These are phyloP conservation scores for Lactarius deliciosus DNA, from an alignment of 768 basidiomycete species.

Conservation along the genomic window DNA sequence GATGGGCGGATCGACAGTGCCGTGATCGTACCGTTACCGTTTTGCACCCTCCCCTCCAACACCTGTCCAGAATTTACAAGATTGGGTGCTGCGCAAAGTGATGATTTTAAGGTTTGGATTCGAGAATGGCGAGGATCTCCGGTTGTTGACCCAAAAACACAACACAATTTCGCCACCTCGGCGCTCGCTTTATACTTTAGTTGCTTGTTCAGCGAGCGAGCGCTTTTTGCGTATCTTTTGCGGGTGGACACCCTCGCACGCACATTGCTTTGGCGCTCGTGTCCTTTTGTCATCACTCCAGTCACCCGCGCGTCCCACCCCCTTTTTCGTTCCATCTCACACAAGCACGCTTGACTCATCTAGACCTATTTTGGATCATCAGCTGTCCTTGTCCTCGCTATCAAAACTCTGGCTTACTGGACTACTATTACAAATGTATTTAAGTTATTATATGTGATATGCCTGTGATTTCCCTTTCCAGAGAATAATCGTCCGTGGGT, in stretches of 20 bases:
- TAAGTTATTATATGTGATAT: background rate
- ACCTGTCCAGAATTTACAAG: background rate
- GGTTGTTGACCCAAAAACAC: background rate
- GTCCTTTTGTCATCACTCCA: background rate
- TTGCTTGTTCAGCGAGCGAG: conserved; percentile 5
- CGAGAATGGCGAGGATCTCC: conserved; percentile 7
- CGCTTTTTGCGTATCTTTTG: conserved; percentile 2
- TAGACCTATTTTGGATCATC: background rate
- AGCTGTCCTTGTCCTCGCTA: background rate
- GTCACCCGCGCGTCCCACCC: background rate
- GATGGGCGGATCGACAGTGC: conserved; percentile 28
- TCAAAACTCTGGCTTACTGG: background rate
- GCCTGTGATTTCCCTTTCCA: background rate
- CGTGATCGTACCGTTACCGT: conserved; percentile 18
- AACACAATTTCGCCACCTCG: background rate
- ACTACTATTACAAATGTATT: background rate
- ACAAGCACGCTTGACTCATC: background rate
- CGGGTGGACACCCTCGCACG: background rate
- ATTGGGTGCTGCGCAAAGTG: background rate
- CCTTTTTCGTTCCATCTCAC: background rate
- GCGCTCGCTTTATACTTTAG: background rate
- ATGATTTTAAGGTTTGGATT: conserved; percentile 19
- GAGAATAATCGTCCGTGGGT: conserved; percentile 10
- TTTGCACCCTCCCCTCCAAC: background rate
- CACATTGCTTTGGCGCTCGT: background rate